These are phyloP conservation scores for Myriosclerotinia curreyana DNA, from an alignment of 2,329 filamentous ascomycete species.

Conservation along the genomic window DNA sequence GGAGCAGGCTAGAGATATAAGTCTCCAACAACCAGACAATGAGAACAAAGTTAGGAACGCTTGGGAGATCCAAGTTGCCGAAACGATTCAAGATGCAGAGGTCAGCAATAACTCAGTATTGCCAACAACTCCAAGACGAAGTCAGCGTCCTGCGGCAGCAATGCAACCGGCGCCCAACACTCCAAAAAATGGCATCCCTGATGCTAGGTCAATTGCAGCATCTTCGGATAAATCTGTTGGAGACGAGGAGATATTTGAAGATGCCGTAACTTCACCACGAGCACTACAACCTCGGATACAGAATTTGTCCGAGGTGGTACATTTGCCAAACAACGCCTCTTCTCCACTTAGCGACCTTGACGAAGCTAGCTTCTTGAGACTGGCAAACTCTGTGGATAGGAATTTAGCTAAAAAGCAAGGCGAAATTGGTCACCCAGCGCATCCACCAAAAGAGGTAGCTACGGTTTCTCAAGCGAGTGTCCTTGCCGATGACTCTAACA, in stretches of 20 bases:
- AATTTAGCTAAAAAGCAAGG: not conserved
- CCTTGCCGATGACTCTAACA: not conserved
- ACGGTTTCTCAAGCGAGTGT: not conserved
- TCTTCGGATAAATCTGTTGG: slow-evolving; percentile 33
- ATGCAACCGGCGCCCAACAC: slow-evolving; percentile 21
- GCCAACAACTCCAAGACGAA: slow-evolving; percentile 22
- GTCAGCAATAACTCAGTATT: not conserved
- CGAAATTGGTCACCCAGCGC: not conserved
- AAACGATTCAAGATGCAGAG: not conserved
- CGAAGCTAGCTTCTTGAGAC: slow-evolving; percentile 35
- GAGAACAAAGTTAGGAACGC: not conserved
- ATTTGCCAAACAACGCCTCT: slow-evolving; percentile 15
- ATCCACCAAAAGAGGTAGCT: not conserved
- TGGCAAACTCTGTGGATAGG: slow-evolving; percentile 22
- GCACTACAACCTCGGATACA: slow-evolving; percentile 4
- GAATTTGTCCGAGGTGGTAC: not conserved
- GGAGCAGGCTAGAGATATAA: slow-evolving; percentile 15
- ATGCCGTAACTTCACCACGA: slow-evolving; percentile 33
- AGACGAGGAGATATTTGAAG: slow-evolving; percentile 32
- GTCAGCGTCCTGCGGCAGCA: not conserved
- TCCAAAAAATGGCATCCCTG: slow-evolving; percentile 42
- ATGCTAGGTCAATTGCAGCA: slow-evolving; percentile 48
- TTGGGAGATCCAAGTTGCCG: not conserved
- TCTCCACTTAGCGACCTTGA: slow-evolving; percentile 34
- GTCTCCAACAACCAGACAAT: slow-evolving; percentile 8